Percentiles rank a stretch among this genome's conserved stretches.
Evolutionary conservation across 441 rosid genomes (phyloP).

Genomic region (Metrosideros polymorpha): DNA sequence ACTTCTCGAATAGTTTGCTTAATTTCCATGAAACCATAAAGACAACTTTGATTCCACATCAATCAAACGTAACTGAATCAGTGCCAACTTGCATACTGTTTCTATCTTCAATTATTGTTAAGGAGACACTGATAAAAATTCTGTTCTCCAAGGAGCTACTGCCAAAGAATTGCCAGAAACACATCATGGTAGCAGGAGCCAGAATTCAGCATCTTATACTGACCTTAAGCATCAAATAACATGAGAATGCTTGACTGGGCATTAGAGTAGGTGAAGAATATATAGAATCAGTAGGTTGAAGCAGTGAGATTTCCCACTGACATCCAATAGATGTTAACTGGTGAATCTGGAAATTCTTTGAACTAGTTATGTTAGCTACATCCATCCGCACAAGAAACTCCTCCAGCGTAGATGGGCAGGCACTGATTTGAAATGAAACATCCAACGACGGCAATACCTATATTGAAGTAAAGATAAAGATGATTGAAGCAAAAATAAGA

Average conservation of each 20-base stretch:
- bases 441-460: conserved; percentile 90
- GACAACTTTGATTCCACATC: not conserved
- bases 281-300: conserved; percentile 59
- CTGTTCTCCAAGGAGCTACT: not conserved
- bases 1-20: not conserved
- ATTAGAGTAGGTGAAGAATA: conserved; percentile 54
- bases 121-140: not conserved
- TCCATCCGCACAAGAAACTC: conserved; percentile 91
- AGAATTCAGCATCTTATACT: conserved; percentile 3
- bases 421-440: conserved; percentile 70
- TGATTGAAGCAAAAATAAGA: not conserved
- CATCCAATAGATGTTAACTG: conserved; percentile 78
- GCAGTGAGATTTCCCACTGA: conserved; percentile 82
- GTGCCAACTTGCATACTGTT: not conserved
- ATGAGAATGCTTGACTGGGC: conserved; percentile 80
- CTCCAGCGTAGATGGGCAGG: conserved; percentile 74
- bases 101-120: not conserved
- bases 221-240: conserved; percentile 87
- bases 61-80: not conserved
- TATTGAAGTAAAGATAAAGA: not conserved
- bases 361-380: conserved; percentile 61
- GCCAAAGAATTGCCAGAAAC: not conserved
- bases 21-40: not conserved
- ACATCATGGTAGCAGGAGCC: not conserved
- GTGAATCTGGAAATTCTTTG: conserved; percentile 60